Evolutionary conservation across 1,139 yeast genomes (phyloP).

Genomic region (Protomyces lactucae-debilis): DNA sequence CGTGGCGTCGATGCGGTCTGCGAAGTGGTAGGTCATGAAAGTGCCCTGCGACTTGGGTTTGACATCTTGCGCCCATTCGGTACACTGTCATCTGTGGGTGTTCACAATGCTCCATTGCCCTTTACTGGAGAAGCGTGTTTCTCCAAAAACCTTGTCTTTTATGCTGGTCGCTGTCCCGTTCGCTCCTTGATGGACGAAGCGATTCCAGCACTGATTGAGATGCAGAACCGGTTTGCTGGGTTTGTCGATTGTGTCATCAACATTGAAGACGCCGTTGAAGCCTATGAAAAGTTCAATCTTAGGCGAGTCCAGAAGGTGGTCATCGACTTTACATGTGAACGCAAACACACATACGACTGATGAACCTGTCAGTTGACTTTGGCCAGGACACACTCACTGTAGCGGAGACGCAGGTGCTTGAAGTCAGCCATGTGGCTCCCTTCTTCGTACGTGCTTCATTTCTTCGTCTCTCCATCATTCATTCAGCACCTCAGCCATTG

Average conservation of each 20-base stretch:
- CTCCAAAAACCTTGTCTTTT: slow-evolving; percentile 52
- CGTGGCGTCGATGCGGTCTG: slow-evolving; percentile 55
- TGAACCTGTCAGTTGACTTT: too few species aligned
- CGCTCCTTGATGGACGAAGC: slow-evolving; percentile 56
- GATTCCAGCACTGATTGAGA: slow-evolving; percentile 46
- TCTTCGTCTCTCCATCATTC: too few species aligned
- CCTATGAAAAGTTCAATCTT: slow-evolving; percentile 51
- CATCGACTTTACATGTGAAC: slow-evolving; percentile 36
- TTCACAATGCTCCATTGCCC: slow-evolving; percentile 58
- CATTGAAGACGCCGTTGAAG: slow-evolving; percentile 45
- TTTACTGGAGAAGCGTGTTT: slow-evolving; percentile 58
- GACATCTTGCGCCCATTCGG: slow-evolving; percentile 57
- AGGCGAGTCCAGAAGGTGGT: slow-evolving; percentile 57
- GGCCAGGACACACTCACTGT: too few species aligned
- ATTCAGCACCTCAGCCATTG: too few species aligned
- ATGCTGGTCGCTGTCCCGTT: slow-evolving; percentile 64
- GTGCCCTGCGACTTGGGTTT: slow-evolving; percentile 51
- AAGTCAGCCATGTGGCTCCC: too few species aligned
- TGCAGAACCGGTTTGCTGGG: slow-evolving; percentile 46
- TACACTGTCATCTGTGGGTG: slow-evolving; percentile 56
- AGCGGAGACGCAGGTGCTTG: too few species aligned
- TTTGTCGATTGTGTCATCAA: slow-evolving; percentile 46
- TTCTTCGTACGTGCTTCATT: too few species aligned
- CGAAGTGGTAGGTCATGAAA: slow-evolving; percentile 54
- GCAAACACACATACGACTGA: too few species aligned